Percentiles rank a stretch among this genome's conserved stretches.
These are phyloP conservation scores for Blastocrithidia nonstop DNA, from an alignment of 208 protist species.

Conservation along the genomic window DNA sequence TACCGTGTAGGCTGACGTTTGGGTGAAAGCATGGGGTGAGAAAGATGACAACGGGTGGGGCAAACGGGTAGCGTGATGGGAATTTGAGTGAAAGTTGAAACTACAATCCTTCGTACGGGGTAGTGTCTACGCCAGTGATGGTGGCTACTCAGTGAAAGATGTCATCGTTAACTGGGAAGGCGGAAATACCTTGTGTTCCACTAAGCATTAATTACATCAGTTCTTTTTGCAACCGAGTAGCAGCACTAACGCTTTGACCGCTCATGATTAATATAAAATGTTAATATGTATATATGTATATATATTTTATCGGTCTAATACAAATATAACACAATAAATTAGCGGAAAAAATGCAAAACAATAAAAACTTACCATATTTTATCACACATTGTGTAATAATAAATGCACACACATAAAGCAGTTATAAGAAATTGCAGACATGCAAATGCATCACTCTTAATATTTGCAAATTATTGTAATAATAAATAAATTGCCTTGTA, in stretches of 20 bases:
- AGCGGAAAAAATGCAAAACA: not conserved
- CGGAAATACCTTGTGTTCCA: constrained; percentile 77
- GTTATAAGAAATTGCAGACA: not conserved
- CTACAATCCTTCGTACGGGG: constrained; percentile 84
- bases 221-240: constrained; percentile 83
- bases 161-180: constrained; percentile 91
- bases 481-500: too few species aligned
- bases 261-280: not conserved
- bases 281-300: constrained; percentile 1
- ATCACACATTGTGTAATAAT: too few species aligned
- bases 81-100: constrained; percentile 89
- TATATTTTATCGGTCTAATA: not conserved
- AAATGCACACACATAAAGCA: constrained; percentile 1
- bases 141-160: constrained; percentile 88
- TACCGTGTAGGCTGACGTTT: constrained; percentile 88
- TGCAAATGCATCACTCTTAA: not conserved
- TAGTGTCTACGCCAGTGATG: constrained; percentile 67
- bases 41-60: constrained; percentile 87
- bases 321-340: constrained; percentile 1
- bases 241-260: constrained; percentile 21
- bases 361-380: constrained; percentile 1
- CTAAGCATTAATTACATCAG: constrained; percentile 89
- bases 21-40: constrained; percentile 92
- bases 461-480: constrained; percentile 14
- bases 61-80: constrained; percentile 89